Evolutionary conservation across 148 eudicot genomes (phyloP).

Genomic region (Persicaria tinctoria): DNA sequence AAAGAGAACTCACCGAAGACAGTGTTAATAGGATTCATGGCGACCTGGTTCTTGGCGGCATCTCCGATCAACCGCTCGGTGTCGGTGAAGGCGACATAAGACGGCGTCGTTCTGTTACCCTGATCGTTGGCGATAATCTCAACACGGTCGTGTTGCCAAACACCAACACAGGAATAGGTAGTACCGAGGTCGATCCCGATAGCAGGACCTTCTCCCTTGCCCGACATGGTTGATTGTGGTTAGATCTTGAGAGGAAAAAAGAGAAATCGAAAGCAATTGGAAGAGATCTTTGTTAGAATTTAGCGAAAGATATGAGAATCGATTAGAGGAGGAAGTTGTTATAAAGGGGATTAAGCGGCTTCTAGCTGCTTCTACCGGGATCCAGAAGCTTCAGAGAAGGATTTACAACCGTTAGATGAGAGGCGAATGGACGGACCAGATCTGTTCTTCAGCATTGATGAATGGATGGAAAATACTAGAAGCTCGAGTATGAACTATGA

Average conservation of each 20-base stretch:
- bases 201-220: background rate
- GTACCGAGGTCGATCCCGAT: background rate
- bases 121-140: constrained; percentile 9
- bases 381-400: background rate
- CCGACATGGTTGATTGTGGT: background rate
- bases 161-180: constrained; percentile 1
- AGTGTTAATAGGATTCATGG: constrained; percentile 9
- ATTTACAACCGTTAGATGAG: background rate
- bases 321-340: background rate
- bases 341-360: background rate
- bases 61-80: background rate
- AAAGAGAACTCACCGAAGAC: background rate
- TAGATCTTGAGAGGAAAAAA: background rate
- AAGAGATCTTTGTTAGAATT: too few species aligned
- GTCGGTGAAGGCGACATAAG: constrained; percentile 11
- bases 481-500: too few species aligned
- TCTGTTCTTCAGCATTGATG: background rate
- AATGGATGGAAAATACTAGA: too few species aligned
- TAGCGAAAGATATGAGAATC: too few species aligned
- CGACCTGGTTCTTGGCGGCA: constrained; percentile 9
- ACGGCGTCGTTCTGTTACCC: constrained; percentile 8
- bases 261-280: background rate
- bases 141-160: constrained; percentile 11
- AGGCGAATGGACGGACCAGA: background rate
- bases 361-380: background rate